Percentiles rank a stretch among this genome's conserved stretches.
Conservation (phyloP, 164 flowering plant species). For the Cinnamomum chago region DNA sequence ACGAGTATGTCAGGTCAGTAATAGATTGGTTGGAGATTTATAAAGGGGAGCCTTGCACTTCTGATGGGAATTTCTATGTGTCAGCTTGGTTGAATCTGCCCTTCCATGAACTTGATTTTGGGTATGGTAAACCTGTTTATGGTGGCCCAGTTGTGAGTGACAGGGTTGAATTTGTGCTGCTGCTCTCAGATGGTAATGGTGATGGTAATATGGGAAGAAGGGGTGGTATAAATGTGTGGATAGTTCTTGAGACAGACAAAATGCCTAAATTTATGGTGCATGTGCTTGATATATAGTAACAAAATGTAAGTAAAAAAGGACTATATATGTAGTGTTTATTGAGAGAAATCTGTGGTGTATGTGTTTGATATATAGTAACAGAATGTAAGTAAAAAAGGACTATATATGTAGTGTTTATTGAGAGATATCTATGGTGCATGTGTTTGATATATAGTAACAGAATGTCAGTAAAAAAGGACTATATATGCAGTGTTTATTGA, state of each 20-base stretch:
- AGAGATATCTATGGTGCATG: neutral
- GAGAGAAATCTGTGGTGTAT: neutral
- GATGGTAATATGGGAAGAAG: slow-evolving; percentile 3
- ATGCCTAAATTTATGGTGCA: slow-evolving; percentile 30
- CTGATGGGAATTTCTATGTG: slow-evolving; percentile 36
- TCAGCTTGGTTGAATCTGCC: slow-evolving; percentile 48
- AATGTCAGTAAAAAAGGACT: neutral
- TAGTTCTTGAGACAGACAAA: slow-evolving; percentile 28
- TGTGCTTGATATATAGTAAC: slow-evolving; percentile 22
- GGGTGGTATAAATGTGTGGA: slow-evolving; percentile 41
- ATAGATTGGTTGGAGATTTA: slow-evolving; percentile 49
- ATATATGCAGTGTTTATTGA: neutral
- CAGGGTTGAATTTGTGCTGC: slow-evolving; percentile 42
- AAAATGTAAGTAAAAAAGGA: neutral
- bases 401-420: neutral
- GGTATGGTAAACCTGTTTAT: slow-evolving; percentile 37
- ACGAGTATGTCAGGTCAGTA: slow-evolving; percentile 38
- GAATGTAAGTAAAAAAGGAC: neutral
- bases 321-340: neutral
- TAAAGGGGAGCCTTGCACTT: slow-evolving; percentile 34
- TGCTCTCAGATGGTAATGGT: slow-evolving; percentile 28
- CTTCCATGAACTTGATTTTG: slow-evolving; percentile 41
- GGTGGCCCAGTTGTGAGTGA: slow-evolving; percentile 39
- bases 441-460: neutral
- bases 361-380: neutral